phyloP scores from a whole-genome alignment of 1,284 basidiomycete genomes.

The Irpex sp. region DNA sequence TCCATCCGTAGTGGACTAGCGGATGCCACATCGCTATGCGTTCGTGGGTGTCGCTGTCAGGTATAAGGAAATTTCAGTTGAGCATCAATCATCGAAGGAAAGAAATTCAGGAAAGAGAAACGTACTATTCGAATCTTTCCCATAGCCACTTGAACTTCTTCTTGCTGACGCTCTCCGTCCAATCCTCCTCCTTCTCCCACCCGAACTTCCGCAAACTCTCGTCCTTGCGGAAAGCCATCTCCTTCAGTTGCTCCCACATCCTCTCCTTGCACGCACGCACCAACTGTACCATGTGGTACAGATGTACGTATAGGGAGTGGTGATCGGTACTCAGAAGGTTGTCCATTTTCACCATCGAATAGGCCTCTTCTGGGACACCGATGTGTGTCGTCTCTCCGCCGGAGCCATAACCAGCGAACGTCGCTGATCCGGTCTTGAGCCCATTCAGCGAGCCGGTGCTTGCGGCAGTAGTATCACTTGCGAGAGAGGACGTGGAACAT shows the following conservation, averaged over 20 bases:
- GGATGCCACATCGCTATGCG: constrained; percentile 69
- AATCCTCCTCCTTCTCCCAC: constrained; percentile 59
- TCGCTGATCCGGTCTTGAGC: not conserved
- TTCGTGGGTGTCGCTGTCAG: constrained; percentile 60
- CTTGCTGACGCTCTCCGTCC: constrained; percentile 51
- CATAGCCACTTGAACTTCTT: constrained; percentile 62
- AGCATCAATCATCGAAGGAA: not conserved
- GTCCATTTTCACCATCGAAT: constrained; percentile 27
- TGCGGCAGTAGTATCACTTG: not conserved
- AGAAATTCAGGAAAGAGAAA: constrained; percentile 3
- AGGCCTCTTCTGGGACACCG: not conserved
- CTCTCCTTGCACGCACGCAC: constrained; percentile 72
- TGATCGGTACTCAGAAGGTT: constrained; percentile 48
- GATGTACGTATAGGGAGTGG: constrained; percentile 66
- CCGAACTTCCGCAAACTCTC: constrained; percentile 52
- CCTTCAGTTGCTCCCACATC: constrained; percentile 76
- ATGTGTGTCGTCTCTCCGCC: not conserved
- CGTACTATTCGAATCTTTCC: constrained; percentile 58
- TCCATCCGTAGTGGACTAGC: constrained; percentile 57
- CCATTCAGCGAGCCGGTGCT: not conserved
- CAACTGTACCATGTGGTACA: constrained; percentile 57
- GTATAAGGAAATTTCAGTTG: not conserved
- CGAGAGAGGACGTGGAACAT: not conserved
- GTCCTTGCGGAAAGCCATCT: constrained; percentile 50
- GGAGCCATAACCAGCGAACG: not conserved